Conservation (phyloP, 2,329 filamentous ascomycete genomes). For the Clarireedia monteithiana region DNA sequence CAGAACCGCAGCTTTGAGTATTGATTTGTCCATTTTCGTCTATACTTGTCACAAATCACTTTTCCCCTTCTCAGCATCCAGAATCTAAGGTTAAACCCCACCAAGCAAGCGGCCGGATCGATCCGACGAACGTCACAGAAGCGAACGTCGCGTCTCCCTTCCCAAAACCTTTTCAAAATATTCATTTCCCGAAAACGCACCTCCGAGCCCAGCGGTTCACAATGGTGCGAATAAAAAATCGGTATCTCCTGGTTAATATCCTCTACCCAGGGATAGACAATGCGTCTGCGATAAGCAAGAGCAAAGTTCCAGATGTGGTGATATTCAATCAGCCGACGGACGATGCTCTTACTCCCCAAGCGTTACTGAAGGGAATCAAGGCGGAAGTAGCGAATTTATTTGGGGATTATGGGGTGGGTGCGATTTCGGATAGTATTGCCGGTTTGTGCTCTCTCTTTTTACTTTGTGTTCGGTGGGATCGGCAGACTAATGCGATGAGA, state of each 20-base stretch:
- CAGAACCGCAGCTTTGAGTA: slow-evolving; percentile 68
- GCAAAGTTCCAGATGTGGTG: slow-evolving; percentile 49
- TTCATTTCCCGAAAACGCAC: not conserved
- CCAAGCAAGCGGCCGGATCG: not conserved
- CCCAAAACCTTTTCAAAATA: not conserved
- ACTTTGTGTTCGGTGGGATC: not conserved
- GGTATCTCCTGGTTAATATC: slow-evolving; percentile 92
- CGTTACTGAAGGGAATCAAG: slow-evolving; percentile 62
- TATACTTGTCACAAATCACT: not conserved
- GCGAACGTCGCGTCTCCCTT: slow-evolving; percentile 5
- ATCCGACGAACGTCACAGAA: slow-evolving; percentile 1
- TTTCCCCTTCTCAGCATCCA: not conserved
- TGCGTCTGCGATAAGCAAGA: slow-evolving; percentile 21
- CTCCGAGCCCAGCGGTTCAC: not conserved
- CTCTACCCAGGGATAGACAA: slow-evolving; percentile 60
- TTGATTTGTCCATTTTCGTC: slow-evolving; percentile 31
- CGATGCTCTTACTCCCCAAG: slow-evolving; percentile 56
- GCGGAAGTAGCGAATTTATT: slow-evolving; percentile 65
- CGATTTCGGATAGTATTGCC: slow-evolving; percentile 59
- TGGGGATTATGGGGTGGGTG: slow-evolving; percentile 81
- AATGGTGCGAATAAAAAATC: slow-evolving; percentile 95
- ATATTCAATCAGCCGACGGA: slow-evolving; percentile 74
- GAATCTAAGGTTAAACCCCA: not conserved
- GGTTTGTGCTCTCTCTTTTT: slow-evolving; percentile 38
- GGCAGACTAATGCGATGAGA: not conserved